Percentiles rank a stretch among this genome's conserved stretches.
Conservation (phyloP, 345 rosid species). For the Rubroshorea leprosula region DNA sequence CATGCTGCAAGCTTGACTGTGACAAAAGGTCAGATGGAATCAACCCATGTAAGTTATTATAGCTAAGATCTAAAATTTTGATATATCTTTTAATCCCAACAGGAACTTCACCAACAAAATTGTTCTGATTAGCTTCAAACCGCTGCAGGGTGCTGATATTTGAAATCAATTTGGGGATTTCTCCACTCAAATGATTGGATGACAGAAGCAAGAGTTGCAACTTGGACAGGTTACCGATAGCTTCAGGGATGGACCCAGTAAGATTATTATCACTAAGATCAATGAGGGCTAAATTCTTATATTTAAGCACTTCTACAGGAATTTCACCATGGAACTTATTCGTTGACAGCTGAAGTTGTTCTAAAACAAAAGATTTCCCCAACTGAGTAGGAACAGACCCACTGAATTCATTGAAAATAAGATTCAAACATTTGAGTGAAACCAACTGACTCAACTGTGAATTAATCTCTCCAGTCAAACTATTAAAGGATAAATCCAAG, state of each 20-base stretch:
- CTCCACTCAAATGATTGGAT: slow-evolving; percentile 34
- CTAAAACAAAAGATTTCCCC: slow-evolving; percentile 23
- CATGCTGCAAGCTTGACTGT: too few relatives aligned
- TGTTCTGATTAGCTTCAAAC: too few relatives aligned
- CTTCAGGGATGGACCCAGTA: slow-evolving; percentile 38
- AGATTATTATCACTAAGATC: slow-evolving; percentile 53
- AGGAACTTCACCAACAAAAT: too few relatives aligned
- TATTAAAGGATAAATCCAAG: too few relatives aligned
- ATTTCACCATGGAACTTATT: slow-evolving; percentile 37
- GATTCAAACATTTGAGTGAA: slow-evolving; percentile 43
- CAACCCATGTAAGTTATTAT: slow-evolving; percentile 33
- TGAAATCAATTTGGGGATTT: slow-evolving; percentile 40
- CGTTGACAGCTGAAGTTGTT: slow-evolving; percentile 42
- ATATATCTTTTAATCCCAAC: too few relatives aligned
- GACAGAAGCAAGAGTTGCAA: slow-evolving; percentile 48
- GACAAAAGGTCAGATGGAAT: slow-evolving; percentile 48
- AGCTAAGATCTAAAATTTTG: slow-evolving; percentile 82
- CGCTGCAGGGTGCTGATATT: slow-evolving; percentile 37
- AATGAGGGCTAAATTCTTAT: slow-evolving; percentile 30
- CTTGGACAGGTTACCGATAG: slow-evolving; percentile 43
- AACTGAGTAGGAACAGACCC: too few relatives aligned
- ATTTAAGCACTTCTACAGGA: slow-evolving; percentile 34
- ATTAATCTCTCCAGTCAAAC: too few relatives aligned
- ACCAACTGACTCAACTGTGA: slow-evolving; percentile 41
- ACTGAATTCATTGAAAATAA: slow-evolving; percentile 31